Evolutionary conservation across 805 yeast species (phyloP).

Genomic region (Brettanomyces anomalus): DNA sequence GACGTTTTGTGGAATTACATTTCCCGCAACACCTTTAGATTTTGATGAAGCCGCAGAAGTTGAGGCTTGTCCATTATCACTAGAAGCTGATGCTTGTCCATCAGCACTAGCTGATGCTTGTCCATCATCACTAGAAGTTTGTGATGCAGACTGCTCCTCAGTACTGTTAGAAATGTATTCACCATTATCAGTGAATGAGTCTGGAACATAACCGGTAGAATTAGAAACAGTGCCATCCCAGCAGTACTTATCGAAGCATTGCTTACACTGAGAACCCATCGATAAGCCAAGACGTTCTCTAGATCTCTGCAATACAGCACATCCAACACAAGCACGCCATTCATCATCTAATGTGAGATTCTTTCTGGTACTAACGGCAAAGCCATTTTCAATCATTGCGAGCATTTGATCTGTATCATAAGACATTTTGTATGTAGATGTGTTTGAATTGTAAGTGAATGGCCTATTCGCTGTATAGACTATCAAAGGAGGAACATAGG

Average conservation of each 20-base stretch:
- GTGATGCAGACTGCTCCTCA: background rate
- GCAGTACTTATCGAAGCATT: conserved; percentile 67
- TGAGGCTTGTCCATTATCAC: background rate
- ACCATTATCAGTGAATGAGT: conserved; percentile 34
- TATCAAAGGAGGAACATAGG: conserved; percentile 56
- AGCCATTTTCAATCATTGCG: conserved; percentile 64
- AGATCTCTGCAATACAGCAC: conserved; percentile 75
- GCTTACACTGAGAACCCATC: conserved; percentile 60
- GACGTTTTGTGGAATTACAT: background rate
- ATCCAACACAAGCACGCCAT: conserved; percentile 69
- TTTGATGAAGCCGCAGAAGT: background rate
- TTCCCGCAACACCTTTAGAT: background rate
- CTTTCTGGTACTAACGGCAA: conserved; percentile 54
- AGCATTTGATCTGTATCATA: conserved; percentile 50
- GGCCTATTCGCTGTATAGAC: conserved; percentile 74
- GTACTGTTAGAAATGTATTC: conserved; percentile 8
- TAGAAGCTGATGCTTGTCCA: conserved; percentile 1
- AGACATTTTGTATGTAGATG: conserved; percentile 61
- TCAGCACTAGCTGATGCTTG: background rate
- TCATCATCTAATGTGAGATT: conserved; percentile 61
- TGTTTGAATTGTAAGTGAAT: conserved; percentile 54
- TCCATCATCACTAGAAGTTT: conserved; percentile 3
- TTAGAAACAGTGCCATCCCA: conserved; percentile 30
- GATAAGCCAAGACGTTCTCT: conserved; percentile 56
- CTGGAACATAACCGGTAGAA: conserved; percentile 8